Percentiles rank a stretch among this genome's conserved stretches.
These are phyloP conservation scores for Eucalyptus virginea DNA, from an alignment of 345 rosid species.

Conservation along the genomic window DNA sequence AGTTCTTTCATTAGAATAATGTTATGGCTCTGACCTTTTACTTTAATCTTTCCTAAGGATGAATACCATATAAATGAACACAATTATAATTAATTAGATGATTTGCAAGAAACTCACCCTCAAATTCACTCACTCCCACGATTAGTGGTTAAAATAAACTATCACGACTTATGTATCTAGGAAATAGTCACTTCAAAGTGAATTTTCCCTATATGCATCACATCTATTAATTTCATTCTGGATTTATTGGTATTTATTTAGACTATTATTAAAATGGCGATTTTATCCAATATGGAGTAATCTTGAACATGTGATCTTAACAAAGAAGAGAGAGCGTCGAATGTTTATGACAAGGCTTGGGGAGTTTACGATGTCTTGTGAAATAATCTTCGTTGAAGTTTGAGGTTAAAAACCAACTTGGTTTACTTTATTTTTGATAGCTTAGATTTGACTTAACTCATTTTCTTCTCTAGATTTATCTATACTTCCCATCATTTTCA, in stretches of 20 bases:
- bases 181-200: too few relatives aligned
- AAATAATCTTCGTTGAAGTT: background rate
- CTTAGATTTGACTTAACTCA: background rate
- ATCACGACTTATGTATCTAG: too few relatives aligned
- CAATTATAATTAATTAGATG: too few relatives aligned
- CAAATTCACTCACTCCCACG: too few relatives aligned
- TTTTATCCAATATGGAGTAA: background rate
- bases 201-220: too few relatives aligned
- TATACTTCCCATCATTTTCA: background rate
- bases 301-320: background rate
- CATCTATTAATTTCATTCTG: too few relatives aligned
- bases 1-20: too few relatives aligned
- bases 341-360: background rate
- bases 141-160: too few relatives aligned
- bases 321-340: background rate
- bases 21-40: too few relatives aligned
- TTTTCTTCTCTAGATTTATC: background rate
- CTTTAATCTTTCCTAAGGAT: too few relatives aligned
- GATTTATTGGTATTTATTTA: background rate
- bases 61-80: too few relatives aligned
- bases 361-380: background rate
- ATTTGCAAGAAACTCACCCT: background rate
- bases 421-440: background rate
- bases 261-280: background rate
- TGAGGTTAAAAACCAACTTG: background rate